Base-by-base conservation (phyloP, 768 basidiomycete species). In the Hebeloma cylindrosporum region DNA sequence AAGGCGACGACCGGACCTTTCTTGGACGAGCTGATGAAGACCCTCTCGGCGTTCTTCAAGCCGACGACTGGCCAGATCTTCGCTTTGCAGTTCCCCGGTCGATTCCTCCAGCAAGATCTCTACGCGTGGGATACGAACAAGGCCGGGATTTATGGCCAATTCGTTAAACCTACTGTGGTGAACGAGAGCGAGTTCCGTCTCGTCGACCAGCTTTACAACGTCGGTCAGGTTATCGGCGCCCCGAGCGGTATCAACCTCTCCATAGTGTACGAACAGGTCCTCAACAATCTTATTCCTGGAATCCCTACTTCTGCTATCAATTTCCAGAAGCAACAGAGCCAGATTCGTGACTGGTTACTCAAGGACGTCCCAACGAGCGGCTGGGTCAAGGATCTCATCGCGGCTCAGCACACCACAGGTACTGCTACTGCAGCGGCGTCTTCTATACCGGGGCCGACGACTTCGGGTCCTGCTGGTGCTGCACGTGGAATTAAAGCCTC, bases 171-270 rank as follows among this genome's bases (percentile, higher is more conserved):
- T 2, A 55, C 54, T 1, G 58, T 48, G 1, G 61, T 62, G 23
- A 62, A 59, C 43, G 60, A 63, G 43, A 50, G 56, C 32, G 61
- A 63, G 32, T 63, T 63, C 36, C 40, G 60, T 4, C 54, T 63
- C 9, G 58, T 57, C 2, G 61, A 63, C 33, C 58, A 63, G 43
- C 48, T 63, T 4, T 61, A 58, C 41, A 59, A 63, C 37, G 33
- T 60, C 9, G 47, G 44, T 4, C 33, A 45, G 5, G 53, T 58
- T 18, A 55, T 63, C 4, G 53, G 29, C 1, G 61, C 60, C 7
- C 58, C 60, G 13, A 63, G 57, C 31, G 60, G 61, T 1, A 49
- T 49, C 16, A 56, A 59, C 37, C 45, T 63, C 1, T 61, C 61
- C 5, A 47, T 59, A 13, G 54, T 63, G 1, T 63, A 63, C 44